Percentiles rank a stretch among this genome's conserved stretches.
Evolutionary conservation across 192 early-diverging fungal genomes (phyloP).

Genomic region (Coemansia sp.): DNA sequence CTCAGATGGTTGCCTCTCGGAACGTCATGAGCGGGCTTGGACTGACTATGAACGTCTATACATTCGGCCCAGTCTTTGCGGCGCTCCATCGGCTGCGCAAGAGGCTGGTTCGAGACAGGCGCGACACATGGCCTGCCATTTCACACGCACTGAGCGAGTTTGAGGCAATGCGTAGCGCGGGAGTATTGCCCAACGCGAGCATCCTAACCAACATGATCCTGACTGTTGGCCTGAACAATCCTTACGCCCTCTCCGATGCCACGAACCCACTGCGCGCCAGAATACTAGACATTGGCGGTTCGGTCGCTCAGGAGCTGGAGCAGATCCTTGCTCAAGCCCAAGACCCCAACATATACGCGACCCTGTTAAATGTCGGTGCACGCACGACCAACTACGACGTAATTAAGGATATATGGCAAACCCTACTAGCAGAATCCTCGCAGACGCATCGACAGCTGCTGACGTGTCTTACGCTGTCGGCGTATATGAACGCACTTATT

Average conservation of each 20-base stretch:
- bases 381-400: conserved; percentile 12
- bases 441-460: conserved; percentile 17
- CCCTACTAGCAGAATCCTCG: conserved; percentile 18
- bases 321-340: conserved; percentile 16
- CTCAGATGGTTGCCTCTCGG: conserved; percentile 34
- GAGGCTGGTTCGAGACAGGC: conserved; percentile 4
- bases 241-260: background rate
- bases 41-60: conserved; percentile 13
- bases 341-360: conserved; percentile 36
- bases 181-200: conserved; percentile 16
- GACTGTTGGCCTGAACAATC: conserved; percentile 34
- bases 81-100: conserved; percentile 35
- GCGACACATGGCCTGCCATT: conserved; percentile 20
- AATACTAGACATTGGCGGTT: background rate
- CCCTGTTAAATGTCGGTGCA: conserved; percentile 23
- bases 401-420: conserved; percentile 28
- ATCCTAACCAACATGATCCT: conserved; percentile 40
- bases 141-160: conserved; percentile 31
- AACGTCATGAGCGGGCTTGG: conserved; percentile 26
- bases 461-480: conserved; percentile 33
- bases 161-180: conserved; percentile 23
- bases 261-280: background rate
- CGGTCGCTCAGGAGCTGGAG: conserved; percentile 26
- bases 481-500: conserved; percentile 43
- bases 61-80: conserved; percentile 38